Evolutionary conservation across 495 filamentous ascomycete species (phyloP).

Genomic region (Immersiella caudata): DNA sequence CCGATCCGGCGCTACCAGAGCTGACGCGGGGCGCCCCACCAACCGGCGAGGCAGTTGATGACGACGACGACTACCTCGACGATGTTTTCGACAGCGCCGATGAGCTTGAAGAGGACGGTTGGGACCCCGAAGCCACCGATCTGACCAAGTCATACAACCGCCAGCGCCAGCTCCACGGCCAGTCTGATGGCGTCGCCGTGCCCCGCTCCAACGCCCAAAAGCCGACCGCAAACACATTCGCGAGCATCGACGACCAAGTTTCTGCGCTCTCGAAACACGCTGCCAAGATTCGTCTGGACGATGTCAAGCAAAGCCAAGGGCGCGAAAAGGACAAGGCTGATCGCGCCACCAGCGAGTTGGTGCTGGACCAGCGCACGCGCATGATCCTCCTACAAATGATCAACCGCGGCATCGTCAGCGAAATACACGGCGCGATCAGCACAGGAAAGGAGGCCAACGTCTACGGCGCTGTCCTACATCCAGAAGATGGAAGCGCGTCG

Average conservation of each 20-base stretch:
- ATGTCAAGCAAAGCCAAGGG: conserved; percentile 57
- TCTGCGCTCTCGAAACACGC: conserved; percentile 82
- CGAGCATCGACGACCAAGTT: conserved; percentile 85
- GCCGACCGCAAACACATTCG: conserved; percentile 74
- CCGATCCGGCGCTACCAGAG: conserved; percentile 31
- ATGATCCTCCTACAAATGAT: conserved; percentile 97
- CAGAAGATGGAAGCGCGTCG: conserved; percentile 49
- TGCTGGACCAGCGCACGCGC: conserved; percentile 87
- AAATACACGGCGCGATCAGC: conserved; percentile 85
- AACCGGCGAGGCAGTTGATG: conserved; percentile 21
- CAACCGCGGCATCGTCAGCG: conserved; percentile 80
- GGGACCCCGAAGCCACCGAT: conserved; percentile 67
- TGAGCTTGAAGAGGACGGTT: conserved; percentile 58
- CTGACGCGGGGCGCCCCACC: conserved; percentile 18
- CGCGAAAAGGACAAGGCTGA: conserved; percentile 79
- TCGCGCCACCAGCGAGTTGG: conserved; percentile 89
- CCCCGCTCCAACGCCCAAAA: conserved; percentile 85
- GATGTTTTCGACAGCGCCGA: conserved; percentile 43
- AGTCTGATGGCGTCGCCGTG: conserved; percentile 45
- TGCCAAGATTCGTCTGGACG: conserved; percentile 82
- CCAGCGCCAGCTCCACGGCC: conserved; percentile 61
- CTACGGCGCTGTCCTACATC: conserved; percentile 64
- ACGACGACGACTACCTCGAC: conserved; percentile 46
- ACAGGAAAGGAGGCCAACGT: conserved; percentile 99
- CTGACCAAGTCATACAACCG: conserved; percentile 92